Base-by-base conservation (phyloP, 345 rosid genomes). In the Stellera chamaejasme region DNA sequence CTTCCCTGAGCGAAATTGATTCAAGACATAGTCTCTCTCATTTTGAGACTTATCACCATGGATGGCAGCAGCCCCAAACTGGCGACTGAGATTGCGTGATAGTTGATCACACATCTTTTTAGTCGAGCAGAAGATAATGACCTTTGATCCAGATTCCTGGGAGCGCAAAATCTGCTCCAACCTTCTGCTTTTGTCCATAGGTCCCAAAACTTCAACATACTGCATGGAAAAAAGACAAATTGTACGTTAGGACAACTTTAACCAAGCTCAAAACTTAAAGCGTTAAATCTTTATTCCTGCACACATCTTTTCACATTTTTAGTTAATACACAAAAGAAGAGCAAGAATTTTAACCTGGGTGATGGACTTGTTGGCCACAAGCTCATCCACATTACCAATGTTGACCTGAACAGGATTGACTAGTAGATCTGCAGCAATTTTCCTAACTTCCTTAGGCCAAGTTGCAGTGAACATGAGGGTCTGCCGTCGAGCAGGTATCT, bases 401-500 rank as follows among this genome's bases (percentile, higher is more conserved):
- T 87, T 90, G 61, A 90, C 97, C 69, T 90, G 97, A 52, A 83
- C 86, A 71, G 97, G 92, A 71, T 82, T 86, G 56, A 84, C 82
- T 61, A 90, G 76, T 8, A 90, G 79, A 69, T 90, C 97, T 50
- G 95, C 90, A 39, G 97, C 97, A 71, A 90, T 90, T 70, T 84
- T 90, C 64, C 95, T 79, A 58, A 90, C 97, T 62, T 88, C 97
- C 74, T 63, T 86, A 6, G 97, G 97, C 95, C 97, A 87, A 10
- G 97, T 86, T 51, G 97, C 97, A 23, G 95, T 90, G 67, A 75
- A 90, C 97, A 90, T 90, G 64, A 90, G 91, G 42, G 95, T 90
- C 72, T 90, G 97, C 28, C 97, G 92, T 44, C 88, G 82, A 27
- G 88, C 60, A 42, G 97, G 97, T 10, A 86, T 83, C 74, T 86